phyloP scores from a whole-genome alignment of 2,329 filamentous ascomycete species.

The Curvularia eragrostidis region DNA sequence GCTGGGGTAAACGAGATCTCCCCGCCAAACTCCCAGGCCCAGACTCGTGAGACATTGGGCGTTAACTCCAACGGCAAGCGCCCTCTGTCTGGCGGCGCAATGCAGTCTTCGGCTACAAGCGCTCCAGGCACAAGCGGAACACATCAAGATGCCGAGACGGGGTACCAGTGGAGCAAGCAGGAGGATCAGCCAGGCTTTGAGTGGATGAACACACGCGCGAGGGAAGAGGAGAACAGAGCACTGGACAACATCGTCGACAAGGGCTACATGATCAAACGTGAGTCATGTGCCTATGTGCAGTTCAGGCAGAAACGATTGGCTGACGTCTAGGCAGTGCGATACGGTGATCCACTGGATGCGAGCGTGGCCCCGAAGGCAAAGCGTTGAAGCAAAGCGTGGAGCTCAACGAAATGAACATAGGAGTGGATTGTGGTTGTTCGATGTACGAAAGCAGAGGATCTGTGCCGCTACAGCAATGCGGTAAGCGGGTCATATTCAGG shows the following conservation, averaged over 20 bases:
- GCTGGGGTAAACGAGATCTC: slow-evolving; percentile 57
- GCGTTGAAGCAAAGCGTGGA: slow-evolving; percentile 28
- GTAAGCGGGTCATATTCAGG: background rate
- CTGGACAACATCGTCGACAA: slow-evolving; percentile 46
- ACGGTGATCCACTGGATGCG: slow-evolving; percentile 47
- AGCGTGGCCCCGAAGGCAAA: slow-evolving; percentile 34
- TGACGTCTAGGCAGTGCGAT: slow-evolving; percentile 36
- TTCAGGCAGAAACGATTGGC: background rate
- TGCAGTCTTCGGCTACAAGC: slow-evolving; percentile 22
- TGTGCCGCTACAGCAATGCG: background rate
- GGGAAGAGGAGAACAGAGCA: slow-evolving; percentile 46
- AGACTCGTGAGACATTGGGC: slow-evolving; percentile 33
- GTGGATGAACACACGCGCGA: slow-evolving; percentile 48
- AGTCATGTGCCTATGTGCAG: slow-evolving; percentile 13
- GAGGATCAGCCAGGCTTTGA: slow-evolving; percentile 49
- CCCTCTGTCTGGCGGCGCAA: slow-evolving; percentile 25
- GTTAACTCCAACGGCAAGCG: slow-evolving; percentile 51
- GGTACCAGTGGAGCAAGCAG: slow-evolving; percentile 47
- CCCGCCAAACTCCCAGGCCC: slow-evolving; percentile 60
- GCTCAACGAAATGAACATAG: background rate
- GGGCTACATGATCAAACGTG: slow-evolving; percentile 44
- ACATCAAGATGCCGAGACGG: slow-evolving; percentile 37
- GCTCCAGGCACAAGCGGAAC: slow-evolving; percentile 12
- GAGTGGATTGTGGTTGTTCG: background rate
- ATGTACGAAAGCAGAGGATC: background rate